These are phyloP conservation scores for Protomyces inundatus DNA, from an alignment of 1,139 yeast species.

Conservation along the genomic window DNA sequence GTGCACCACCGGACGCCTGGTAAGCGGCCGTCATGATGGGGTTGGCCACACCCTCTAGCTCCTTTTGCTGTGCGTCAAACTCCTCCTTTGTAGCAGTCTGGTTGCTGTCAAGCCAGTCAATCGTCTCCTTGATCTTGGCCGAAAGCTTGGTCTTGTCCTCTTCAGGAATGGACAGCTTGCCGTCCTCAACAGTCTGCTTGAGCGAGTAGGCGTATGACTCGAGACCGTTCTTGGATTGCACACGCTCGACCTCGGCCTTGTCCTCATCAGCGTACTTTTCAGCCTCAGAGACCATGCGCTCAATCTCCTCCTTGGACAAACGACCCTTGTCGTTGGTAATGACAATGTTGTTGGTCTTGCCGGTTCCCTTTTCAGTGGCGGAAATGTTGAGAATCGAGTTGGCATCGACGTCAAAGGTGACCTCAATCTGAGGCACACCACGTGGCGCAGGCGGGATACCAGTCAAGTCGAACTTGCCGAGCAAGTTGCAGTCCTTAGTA, in stretches of 20 bases:
- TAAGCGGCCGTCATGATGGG: slow-evolving; percentile 91
- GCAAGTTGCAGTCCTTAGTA: slow-evolving; percentile 88
- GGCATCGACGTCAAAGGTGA: slow-evolving; percentile 85
- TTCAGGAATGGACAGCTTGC: slow-evolving; percentile 60
- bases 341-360: slow-evolving; percentile 74
- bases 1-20: slow-evolving; percentile 50
- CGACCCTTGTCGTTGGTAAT: slow-evolving; percentile 94
- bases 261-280: slow-evolving; percentile 81
- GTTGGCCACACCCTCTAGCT: slow-evolving; percentile 86
- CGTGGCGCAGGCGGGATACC: slow-evolving; percentile 96
- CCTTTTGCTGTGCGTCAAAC: slow-evolving; percentile 84
- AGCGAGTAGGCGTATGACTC: slow-evolving; percentile 88
- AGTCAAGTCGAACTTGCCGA: slow-evolving; percentile 86
- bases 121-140: slow-evolving; percentile 78
- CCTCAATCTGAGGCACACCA: slow-evolving; percentile 94
- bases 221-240: slow-evolving; percentile 76
- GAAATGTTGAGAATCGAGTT: slow-evolving; percentile 91
- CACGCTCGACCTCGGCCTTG: slow-evolving; percentile 74
- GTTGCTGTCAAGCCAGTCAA: slow-evolving; percentile 83
- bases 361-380: slow-evolving; percentile 87
- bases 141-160: slow-evolving; percentile 73
- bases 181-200: slow-evolving; percentile 75
- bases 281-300: slow-evolving; percentile 90
- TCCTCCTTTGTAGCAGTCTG: slow-evolving; percentile 84
- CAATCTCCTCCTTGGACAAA: slow-evolving; percentile 88